These are phyloP conservation scores for Aspergillus conjunctus DNA, from an alignment of 495 filamentous ascomycete genomes.

Conservation along the genomic window DNA sequence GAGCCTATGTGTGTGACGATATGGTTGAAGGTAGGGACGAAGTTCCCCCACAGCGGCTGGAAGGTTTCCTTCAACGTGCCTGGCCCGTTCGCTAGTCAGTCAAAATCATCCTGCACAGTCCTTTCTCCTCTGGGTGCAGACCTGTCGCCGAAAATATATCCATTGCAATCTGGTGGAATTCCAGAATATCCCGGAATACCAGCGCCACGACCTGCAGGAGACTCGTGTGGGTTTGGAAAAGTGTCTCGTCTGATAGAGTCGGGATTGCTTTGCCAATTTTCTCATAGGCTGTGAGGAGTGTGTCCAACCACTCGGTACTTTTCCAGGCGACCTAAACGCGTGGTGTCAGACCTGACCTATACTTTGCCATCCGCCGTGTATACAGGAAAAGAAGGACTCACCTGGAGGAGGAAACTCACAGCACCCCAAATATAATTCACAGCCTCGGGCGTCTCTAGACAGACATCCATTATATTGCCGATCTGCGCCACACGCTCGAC, in stretches of 20 bases:
- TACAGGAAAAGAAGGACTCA: neutral
- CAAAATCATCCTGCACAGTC: neutral
- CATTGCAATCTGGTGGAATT: conserved; percentile 7
- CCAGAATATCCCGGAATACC: conserved; percentile 5
- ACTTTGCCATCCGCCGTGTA: neutral
- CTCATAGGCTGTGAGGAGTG: conserved; percentile 11
- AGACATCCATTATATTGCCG: neutral
- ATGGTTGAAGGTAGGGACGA: conserved; percentile 4
- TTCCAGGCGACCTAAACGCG: conserved; percentile 4
- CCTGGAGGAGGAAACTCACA: neutral
- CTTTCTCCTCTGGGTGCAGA: too few species aligned
- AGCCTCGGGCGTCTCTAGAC: neutral
- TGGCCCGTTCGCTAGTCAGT: too few species aligned
- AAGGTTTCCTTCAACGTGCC: conserved; percentile 10
- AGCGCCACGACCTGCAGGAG: conserved; percentile 3
- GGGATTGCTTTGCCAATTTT: conserved; percentile 7
- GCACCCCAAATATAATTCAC: conserved; percentile 9
- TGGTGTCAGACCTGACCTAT: neutral
- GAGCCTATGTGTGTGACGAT: conserved; percentile 5
- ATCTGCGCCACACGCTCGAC: conserved; percentile 3
- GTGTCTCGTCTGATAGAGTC: neutral
- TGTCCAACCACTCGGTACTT: conserved; percentile 1
- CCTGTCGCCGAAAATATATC: conserved; percentile 2
- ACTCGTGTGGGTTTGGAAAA: neutral
- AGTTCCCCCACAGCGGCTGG: conserved; percentile 13